Evolutionary conservation across 2,329 filamentous ascomycete species (phyloP).

Genomic region (Fusarium sp.): DNA sequence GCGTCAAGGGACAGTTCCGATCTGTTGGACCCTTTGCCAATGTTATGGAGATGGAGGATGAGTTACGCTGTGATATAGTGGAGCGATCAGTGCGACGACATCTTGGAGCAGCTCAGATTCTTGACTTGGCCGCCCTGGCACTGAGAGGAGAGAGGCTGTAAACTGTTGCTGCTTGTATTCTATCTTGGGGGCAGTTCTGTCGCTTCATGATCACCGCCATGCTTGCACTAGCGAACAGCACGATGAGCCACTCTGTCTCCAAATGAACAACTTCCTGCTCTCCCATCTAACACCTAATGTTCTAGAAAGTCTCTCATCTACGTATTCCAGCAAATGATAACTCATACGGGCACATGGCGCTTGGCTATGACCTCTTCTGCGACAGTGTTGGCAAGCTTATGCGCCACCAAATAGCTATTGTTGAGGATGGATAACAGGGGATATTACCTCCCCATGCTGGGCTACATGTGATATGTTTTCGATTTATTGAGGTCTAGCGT

Average conservation of each 20-base stretch:
- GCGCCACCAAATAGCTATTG: background rate
- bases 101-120: rapidly evolving
- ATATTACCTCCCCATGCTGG: rapidly evolving
- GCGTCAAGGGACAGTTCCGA: background rate
- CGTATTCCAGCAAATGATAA: background rate
- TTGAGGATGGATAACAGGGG: background rate
- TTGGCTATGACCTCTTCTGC: background rate
- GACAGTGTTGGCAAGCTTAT: background rate
- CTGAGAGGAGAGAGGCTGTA: background rate
- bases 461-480: background rate
- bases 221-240: background rate
- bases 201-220: background rate
- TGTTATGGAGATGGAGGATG: background rate
- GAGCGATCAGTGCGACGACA: too few relatives aligned
- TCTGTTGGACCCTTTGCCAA: background rate
- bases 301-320: background rate
- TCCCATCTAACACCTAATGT: rapidly evolving
- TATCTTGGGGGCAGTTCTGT: background rate
- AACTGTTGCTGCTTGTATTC: too few relatives aligned
- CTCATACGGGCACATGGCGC: too few relatives aligned
- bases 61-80: background rate
- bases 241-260: background rate
- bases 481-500: background rate
- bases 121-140: rapidly evolving
- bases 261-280: rapidly evolving